phyloP scores from a whole-genome alignment of 306 rosid species.

The Castanea sativa region DNA sequence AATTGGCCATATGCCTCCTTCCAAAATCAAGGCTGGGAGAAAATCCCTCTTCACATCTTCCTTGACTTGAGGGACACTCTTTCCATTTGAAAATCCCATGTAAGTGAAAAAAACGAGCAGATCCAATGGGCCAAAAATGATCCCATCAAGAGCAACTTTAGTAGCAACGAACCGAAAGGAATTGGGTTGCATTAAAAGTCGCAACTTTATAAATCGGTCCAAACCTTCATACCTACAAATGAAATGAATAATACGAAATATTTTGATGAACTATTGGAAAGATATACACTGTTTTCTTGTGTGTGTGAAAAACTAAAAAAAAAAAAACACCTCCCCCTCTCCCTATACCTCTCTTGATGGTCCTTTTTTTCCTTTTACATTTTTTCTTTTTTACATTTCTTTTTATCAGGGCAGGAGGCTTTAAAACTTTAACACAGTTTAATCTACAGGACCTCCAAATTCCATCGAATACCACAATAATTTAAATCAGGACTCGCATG shows the following conservation, averaged over 20 bases:
- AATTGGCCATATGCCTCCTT: conserved; percentile 85
- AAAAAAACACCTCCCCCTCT: not conserved
- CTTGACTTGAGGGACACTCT: conserved; percentile 66
- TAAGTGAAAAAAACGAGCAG: conserved; percentile 70
- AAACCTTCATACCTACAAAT: conserved; percentile 76
- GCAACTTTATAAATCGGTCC: conserved; percentile 62
- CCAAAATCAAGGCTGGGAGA: conserved; percentile 69
- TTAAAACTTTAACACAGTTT: not conserved
- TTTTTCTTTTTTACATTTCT: not conserved
- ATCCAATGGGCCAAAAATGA: conserved; percentile 76
- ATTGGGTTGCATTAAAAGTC: conserved; percentile 59
- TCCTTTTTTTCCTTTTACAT: not conserved
- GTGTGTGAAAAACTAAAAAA: not conserved
- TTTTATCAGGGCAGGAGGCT: not conserved
- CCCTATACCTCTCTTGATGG: not conserved
- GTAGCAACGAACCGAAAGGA: conserved; percentile 72
- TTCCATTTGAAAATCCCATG: conserved; percentile 81
- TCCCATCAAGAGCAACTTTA: conserved; percentile 70
- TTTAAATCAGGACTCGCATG: not conserved
- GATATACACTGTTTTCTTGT: not conserved
- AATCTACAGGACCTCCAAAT: not conserved
- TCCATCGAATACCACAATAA: not conserved
- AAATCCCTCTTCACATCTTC: conserved; percentile 85
- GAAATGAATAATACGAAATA: conserved; percentile 11
- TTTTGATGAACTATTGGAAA: not conserved